Base-by-base conservation (phyloP, 2,329 filamentous ascomycete genomes). In the Hypoxylon rubiginosum region DNA sequence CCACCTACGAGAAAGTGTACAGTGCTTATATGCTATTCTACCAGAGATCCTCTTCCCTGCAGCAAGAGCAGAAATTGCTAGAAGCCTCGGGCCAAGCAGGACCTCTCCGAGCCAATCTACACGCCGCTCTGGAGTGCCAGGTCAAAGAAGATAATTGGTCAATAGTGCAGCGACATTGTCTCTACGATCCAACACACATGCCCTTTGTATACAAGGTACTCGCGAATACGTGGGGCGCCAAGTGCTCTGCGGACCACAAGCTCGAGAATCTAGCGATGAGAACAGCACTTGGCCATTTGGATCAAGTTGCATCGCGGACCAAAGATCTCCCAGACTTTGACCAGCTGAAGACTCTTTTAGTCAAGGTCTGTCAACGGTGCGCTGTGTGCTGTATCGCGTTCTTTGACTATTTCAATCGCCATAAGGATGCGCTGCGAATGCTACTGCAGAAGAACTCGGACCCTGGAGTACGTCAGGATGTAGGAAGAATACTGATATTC, bases 21-120 rank as follows among this genome's bases (percentile, higher is more conserved):
- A 98, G 93, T 77, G 96, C 95, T 11, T 99, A 99, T 78, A 98
- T 99, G 92, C 85, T 99, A 8, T 98, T 99, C 78, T 99, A 99
- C 77, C 92, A 97, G 77, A 89, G 96, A 52, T 87, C 90, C 3
- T 90, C 90, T 0, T 87, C 88, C 4, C 83, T 94, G 60, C 82
- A 83, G 17, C 78, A 79, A 15, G 85, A 87, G 64, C 84, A 87
- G 71, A 79, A 84, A 28, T 73, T 78, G 1, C 80, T 88, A 71
- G 76, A 81, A 55, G 70, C 66, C 11, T 73, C 77, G 0, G 74
- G 76, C 0, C 66, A 76, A 1, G 72, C 77, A 3, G 78, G 77
- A 32, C 83, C 84, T 4, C 71, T 85, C n/a, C 82, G 81, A 32
- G 79, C 86, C 15, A 69, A 79, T 1, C 74, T 89, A 10, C 80